A percentile compares a stretch with the other conserved stretches of the same genome.
Conservation (phyloP, 495 filamentous ascomycete species). For the Xanthoparmelia taractica region DNA sequence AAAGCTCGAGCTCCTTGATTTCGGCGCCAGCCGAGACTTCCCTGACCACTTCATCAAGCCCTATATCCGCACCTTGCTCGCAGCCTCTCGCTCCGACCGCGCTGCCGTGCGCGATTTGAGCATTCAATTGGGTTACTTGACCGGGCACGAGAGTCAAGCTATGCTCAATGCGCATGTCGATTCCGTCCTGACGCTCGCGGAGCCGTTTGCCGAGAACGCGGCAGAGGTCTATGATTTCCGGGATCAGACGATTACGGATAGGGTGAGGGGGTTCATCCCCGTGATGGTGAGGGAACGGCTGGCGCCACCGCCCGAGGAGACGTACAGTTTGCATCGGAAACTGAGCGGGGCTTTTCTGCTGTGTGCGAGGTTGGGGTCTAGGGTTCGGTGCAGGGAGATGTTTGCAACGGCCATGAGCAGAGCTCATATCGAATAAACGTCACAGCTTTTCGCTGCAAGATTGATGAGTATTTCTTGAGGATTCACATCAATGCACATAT, state of each 20-base stretch:
- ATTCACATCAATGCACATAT: background rate
- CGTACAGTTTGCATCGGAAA: slow-evolving; percentile 92
- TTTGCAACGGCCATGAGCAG: slow-evolving; percentile 56
- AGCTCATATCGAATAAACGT: background rate
- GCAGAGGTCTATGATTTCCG: slow-evolving; percentile 85
- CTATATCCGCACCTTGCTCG: slow-evolving; percentile 70
- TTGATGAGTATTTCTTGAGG: background rate
- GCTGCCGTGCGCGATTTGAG: slow-evolving; percentile 57
- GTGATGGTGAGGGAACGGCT: slow-evolving; percentile 85
- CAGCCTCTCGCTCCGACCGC: slow-evolving; percentile 64
- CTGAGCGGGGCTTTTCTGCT: slow-evolving; percentile 91
- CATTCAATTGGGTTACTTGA: slow-evolving; percentile 82
- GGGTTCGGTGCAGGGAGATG: slow-evolving; percentile 71
- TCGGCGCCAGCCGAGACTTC: slow-evolving; percentile 84
- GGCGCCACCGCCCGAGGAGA: slow-evolving; percentile 91
- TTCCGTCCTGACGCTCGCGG: slow-evolving; percentile 78
- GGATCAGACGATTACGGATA: slow-evolving; percentile 91
- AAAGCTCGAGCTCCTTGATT: slow-evolving; percentile 87
- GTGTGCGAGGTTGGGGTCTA: slow-evolving; percentile 77
- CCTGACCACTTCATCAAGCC: slow-evolving; percentile 67
- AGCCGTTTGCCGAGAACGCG: slow-evolving; percentile 71
- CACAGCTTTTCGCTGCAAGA: background rate
- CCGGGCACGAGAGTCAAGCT: slow-evolving; percentile 68
- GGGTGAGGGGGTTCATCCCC: slow-evolving; percentile 78
- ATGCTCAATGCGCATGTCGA: slow-evolving; percentile 86